Evolutionary conservation across 129 eudicot genomes (phyloP), one percentile per base, ranked within the genome.

Genomic region (Helichrysum umbraculigerum): DNA sequence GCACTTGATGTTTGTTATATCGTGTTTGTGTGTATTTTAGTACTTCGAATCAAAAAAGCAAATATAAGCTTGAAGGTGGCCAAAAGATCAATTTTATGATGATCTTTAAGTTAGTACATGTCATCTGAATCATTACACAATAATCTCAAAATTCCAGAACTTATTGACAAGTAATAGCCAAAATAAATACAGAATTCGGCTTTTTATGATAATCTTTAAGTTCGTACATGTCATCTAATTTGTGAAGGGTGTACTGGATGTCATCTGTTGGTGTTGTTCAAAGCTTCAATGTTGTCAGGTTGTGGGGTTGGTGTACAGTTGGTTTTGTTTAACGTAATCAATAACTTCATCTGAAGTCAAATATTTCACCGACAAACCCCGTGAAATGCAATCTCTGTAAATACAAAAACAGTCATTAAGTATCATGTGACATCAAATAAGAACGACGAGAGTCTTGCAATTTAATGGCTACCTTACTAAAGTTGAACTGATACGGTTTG

Each of bases 401-500:
- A 21, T 47, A 47, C 11, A 58, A 7, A 21, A 50, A 39, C 30
- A 17, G 50, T 60, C 59, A 71, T 39, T 58, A 50, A 72, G 50
- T 44, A 8, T 71, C 62, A 20, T 56, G 68, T 59, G 42, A 33
- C 25, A 62, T 8, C 47, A 56, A 66, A 50, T 4, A 39, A 21
- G 3, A 11, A 20, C 2, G 20, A 16, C 47, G n/a, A 73, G 2
- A 2, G 20, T 20, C 17, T 3, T n/a, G 14, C 19, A 16, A 15
- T 15, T 15, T 25, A 12, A 9, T 29, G 61, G 42, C 80, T 82
- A 94, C 98, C 98, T 87, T 64, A 94, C 78, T 81, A 90, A 68
- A 8, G 98, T 88, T 37, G 98, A 94, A 70, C 98, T 94, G 74
- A 94, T 89, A 42, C 88, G 90, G 66, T 91, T 91, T 47, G 97